Conservation (phyloP, 2,329 filamentous ascomycete species). For the Penicillium glabrum region DNA sequence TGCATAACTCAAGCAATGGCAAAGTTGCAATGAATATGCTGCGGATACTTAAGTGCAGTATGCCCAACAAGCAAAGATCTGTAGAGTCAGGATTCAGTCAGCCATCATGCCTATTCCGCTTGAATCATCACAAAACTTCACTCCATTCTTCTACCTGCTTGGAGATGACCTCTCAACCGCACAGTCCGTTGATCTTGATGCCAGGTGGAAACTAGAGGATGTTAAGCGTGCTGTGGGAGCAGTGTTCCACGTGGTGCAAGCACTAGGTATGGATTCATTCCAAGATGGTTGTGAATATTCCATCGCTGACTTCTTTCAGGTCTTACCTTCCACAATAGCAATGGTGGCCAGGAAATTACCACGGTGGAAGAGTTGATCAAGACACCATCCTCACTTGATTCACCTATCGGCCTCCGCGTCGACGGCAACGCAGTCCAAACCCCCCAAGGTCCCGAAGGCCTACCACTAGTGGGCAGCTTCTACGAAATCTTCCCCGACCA, state of each 20-base stretch:
- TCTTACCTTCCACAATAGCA: background rate
- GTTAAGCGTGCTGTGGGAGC: background rate
- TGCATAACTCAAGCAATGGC: background rate
- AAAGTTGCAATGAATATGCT: background rate
- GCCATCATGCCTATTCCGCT: background rate
- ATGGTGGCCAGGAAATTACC: slow-evolving; percentile 14
- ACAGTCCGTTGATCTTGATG: background rate
- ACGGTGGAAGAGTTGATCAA: background rate
- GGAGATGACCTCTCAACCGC: background rate
- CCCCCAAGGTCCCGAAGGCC: slow-evolving; percentile 11
- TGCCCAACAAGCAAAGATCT: background rate
- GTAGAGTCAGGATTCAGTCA: background rate
- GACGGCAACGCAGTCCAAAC: slow-evolving; percentile 14
- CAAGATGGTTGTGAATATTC: background rate
- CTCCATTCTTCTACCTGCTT: background rate
- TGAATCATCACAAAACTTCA: background rate
- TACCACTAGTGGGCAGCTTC: slow-evolving; percentile 52
- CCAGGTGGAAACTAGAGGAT: background rate
- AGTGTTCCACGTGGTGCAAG: background rate
- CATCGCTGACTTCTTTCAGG: background rate
- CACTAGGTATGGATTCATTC: background rate
- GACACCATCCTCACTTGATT: background rate
- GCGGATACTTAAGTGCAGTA: background rate
- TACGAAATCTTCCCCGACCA: slow-evolving; percentile 59
- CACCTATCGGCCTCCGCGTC: slow-evolving; percentile 12